Evolutionary conservation across 2,329 filamentous ascomycete species (phyloP).

Genomic region (Aspergillus sojae): DNA sequence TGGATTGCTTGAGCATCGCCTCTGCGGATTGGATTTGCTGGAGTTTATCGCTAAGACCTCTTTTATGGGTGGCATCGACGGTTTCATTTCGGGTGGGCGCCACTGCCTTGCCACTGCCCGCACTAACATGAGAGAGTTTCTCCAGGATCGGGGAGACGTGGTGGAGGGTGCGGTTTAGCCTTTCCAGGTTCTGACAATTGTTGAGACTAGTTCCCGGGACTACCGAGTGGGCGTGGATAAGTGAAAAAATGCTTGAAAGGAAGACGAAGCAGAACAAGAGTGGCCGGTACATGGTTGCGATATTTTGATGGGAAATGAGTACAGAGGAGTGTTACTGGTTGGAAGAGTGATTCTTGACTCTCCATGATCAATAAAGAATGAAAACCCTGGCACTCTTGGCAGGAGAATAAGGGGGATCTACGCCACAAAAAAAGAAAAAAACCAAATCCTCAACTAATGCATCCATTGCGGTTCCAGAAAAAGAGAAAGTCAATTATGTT

Average conservation of each 20-base stretch:
- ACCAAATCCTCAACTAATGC: background rate
- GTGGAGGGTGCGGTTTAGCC: slow-evolving; percentile 10
- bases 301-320: background rate
- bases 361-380: background rate
- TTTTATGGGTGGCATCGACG: background rate
- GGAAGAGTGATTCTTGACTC: background rate
- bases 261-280: slow-evolving; percentile 1
- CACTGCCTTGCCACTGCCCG: background rate
- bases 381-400: background rate
- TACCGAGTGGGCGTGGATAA: slow-evolving; percentile 4
- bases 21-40: slow-evolving; percentile 1
- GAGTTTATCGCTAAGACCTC: background rate
- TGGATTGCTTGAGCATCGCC: background rate
- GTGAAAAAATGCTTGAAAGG: background rate
- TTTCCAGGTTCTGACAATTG: slow-evolving; percentile 11
- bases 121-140: background rate
- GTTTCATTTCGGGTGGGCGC: background rate
- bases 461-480: background rate
- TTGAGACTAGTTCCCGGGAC: background rate
- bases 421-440: too few relatives aligned
- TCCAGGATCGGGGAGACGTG: slow-evolving; percentile 12
- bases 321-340: background rate
- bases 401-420: background rate
- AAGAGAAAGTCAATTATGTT: background rate
- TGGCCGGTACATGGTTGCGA: background rate